Percentiles rank a stretch among this genome's conserved stretches.
phyloP scores from a whole-genome alignment of 768 basidiomycete species.

The Leccinum obscurum region DNA sequence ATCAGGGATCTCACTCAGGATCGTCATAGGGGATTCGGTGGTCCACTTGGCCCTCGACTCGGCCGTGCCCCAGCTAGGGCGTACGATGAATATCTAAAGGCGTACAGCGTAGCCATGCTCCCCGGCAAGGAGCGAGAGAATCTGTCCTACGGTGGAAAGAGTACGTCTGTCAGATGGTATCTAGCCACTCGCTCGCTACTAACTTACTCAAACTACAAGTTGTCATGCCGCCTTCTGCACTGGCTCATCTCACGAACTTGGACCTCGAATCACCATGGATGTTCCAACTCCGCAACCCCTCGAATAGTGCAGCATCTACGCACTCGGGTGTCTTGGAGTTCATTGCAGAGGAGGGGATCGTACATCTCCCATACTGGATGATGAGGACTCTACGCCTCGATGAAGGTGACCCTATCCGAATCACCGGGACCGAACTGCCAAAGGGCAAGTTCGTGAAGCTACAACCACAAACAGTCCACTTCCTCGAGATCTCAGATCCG shows the following conservation, averaged over 20 bases:
- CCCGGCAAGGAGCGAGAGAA: slow-evolving; percentile 85
- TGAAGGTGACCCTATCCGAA: slow-evolving; percentile 94
- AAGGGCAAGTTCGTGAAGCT: slow-evolving; percentile 97
- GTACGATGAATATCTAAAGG: slow-evolving; percentile 92
- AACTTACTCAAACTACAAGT: slow-evolving; percentile 47
- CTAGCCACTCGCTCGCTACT: slow-evolving; percentile 11
- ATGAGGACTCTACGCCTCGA: slow-evolving; percentile 93
- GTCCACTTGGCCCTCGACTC: slow-evolving; percentile 45
- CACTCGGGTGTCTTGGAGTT: slow-evolving; percentile 99
- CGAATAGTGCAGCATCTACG: slow-evolving; percentile 79
- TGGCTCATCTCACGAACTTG: slow-evolving; percentile 82
- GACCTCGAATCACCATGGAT: slow-evolving; percentile 94
- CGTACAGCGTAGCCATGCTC: slow-evolving; percentile 94
- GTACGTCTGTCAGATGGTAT: slow-evolving; percentile 50
- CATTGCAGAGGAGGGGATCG: slow-evolving; percentile 94
- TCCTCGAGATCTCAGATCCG: slow-evolving; percentile 95
- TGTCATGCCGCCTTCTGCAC: slow-evolving; percentile 95
- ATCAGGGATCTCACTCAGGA: slow-evolving; percentile 18
- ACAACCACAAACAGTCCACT: slow-evolving; percentile 93
- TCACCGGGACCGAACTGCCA: slow-evolving; percentile 82
- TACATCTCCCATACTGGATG: slow-evolving; percentile 98
- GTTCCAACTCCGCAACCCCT: slow-evolving; percentile 92
- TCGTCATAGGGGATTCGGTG: slow-evolving; percentile 51
- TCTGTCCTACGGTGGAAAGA: slow-evolving; percentile 96
- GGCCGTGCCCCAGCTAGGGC: slow-evolving; percentile 61